Conservation (phyloP, 306 rosid species). For the Cucumis melo region DNA sequence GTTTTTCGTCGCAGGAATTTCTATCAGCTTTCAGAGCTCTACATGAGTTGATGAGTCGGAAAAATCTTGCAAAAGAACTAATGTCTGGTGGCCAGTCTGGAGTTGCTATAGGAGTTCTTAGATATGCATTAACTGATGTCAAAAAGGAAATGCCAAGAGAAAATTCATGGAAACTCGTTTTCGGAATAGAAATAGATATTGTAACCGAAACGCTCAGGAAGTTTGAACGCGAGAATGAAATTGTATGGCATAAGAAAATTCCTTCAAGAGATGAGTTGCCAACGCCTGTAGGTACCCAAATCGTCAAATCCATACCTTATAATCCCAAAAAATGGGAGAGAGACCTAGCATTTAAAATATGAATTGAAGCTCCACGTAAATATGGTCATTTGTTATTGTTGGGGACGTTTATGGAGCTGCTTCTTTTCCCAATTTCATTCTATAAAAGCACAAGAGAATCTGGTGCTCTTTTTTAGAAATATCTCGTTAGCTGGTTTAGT, state of each 20-base stretch:
- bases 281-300: conserved; percentile 32
- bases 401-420: not conserved
- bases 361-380: not conserved
- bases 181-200: conserved; percentile 27
- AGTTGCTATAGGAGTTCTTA: conserved; percentile 50
- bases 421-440: not conserved
- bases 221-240: conserved; percentile 47
- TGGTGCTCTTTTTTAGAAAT: not conserved
- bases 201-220: conserved; percentile 50
- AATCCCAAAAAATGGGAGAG: conserved; percentile 54
- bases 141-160: conserved; percentile 30
- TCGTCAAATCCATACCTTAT: conserved; percentile 38
- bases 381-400: not conserved
- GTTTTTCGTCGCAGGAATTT: conserved; percentile 37
- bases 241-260: conserved; percentile 53
- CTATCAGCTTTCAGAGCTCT: conserved; percentile 32
- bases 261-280: conserved; percentile 35
- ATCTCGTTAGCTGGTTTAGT: not conserved
- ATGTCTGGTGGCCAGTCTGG: conserved; percentile 38
- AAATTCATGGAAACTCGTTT: conserved; percentile 35
- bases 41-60: conserved; percentile 45
- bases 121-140: conserved; percentile 20
- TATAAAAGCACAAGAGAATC: not conserved
- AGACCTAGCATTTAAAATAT: conserved; percentile 32
- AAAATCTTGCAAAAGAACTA: conserved; percentile 38